Evolutionary conservation across 345 rosid genomes (phyloP).

Genomic region (Pistacia vera): DNA sequence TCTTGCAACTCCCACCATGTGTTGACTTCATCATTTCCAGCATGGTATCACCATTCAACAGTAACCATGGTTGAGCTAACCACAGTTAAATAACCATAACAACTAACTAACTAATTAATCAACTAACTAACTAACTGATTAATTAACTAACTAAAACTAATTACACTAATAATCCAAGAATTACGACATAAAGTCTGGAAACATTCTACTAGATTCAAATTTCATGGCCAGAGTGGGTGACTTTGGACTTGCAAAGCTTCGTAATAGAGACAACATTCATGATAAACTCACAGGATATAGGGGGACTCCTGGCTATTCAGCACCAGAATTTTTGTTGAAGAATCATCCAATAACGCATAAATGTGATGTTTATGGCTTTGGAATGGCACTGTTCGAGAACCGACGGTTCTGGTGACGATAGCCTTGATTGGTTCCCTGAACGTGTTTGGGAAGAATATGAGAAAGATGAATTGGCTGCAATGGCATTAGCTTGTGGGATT

Average conservation of each 20-base stretch:
- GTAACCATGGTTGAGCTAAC: too few relatives aligned
- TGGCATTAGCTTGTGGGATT: slow-evolving; percentile 21
- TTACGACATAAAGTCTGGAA: slow-evolving; percentile 12
- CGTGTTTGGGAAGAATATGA: slow-evolving; percentile 20
- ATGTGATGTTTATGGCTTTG: slow-evolving; percentile 24
- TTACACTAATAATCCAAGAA: background rate
- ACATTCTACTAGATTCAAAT: slow-evolving; percentile 9
- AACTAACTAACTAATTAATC: too few relatives aligned
- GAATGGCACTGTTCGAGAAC: slow-evolving; percentile 19
- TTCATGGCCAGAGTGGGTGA: background rate
- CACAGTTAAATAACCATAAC: too few relatives aligned
- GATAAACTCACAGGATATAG: slow-evolving; percentile 5
- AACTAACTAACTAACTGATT: too few relatives aligned
- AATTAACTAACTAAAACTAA: too few relatives aligned
- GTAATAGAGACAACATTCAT: background rate
- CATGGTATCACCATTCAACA: too few relatives aligned
- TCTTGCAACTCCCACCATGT: too few relatives aligned
- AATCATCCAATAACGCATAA: slow-evolving; percentile 11
- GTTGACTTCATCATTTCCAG: too few relatives aligned
- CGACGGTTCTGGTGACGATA: background rate
- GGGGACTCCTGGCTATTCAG: slow-evolving; percentile 17
- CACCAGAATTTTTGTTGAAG: slow-evolving; percentile 12
- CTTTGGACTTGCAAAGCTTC: background rate
- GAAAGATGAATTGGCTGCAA: slow-evolving; percentile 7
- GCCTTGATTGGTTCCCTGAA: slow-evolving; percentile 24